Percentiles rank a stretch among this genome's conserved stretches.
phyloP scores from a whole-genome alignment of 768 basidiomycete genomes.

The Crucibulum laeve region DNA sequence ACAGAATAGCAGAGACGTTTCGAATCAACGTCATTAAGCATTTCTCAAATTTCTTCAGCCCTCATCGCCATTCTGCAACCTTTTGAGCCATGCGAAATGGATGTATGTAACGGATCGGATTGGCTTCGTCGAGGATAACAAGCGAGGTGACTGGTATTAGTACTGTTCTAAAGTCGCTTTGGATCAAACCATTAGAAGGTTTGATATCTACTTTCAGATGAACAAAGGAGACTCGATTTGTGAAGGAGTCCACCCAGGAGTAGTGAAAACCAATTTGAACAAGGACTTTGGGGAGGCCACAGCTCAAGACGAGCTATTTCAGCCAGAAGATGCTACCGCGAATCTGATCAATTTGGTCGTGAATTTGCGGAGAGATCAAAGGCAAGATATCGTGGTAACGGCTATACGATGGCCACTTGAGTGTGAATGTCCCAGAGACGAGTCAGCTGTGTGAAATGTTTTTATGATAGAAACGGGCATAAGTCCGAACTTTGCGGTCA shows the following conservation, averaged over 20 bases:
- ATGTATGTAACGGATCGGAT: constrained; percentile 57
- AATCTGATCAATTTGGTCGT: constrained; percentile 43
- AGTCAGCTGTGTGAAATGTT: no score
- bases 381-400: constrained; percentile 58
- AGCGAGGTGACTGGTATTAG: constrained; percentile 57
- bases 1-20: constrained; percentile 39
- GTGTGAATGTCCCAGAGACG: no score
- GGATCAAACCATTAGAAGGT: constrained; percentile 59
- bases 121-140: constrained; percentile 56
- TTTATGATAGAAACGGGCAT: no score
- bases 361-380: constrained; percentile 29
- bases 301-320: constrained; percentile 34
- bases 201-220: constrained; percentile 48
- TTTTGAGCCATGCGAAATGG: constrained; percentile 39
- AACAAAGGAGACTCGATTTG: constrained; percentile 44
- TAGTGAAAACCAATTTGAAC: constrained; percentile 57
- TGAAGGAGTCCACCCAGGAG: constrained; percentile 56
- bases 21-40: constrained; percentile 61
- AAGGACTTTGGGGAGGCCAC: constrained; percentile 45
- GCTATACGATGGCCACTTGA: constrained; percentile 46
- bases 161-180: constrained; percentile 61
- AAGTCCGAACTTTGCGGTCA: no score
- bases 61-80: constrained; percentile 7
- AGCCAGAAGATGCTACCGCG: constrained; percentile 45
- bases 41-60: constrained; percentile 49